Evolutionary conservation across 2,329 filamentous ascomycete species (phyloP), one percentile per base, ranked within the genome.

Genomic region (Venturia asperata): DNA sequence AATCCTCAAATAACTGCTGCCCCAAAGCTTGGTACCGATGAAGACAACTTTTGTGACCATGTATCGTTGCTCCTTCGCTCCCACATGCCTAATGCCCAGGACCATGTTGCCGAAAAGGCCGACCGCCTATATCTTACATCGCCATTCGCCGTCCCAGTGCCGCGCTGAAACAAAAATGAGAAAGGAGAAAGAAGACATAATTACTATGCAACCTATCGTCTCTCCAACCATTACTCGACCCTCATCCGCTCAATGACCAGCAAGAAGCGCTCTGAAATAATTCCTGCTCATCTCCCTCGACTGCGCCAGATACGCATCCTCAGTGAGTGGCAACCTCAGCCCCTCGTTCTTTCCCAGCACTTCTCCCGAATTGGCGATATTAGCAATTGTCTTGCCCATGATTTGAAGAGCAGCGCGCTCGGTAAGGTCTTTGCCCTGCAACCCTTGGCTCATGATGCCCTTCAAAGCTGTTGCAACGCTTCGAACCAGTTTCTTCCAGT

Each of bases 301-400:
- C 74, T 92, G 88, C 70, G 83, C 81, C 67, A 91, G 77, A 70
- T 88, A 83, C 47, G 85, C 83, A 74, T 93, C 89, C 70, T 90
- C 87, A 5, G 89, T 91, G 63, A 93, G 77, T 1, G 87, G 87
- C 45, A 89, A 75, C 61, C 80, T 79, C 41, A 88, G 76, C 41
- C 89, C 80, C 64, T 78, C 78, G 15, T 77, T 76, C 66, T 80
- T 43, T 27, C 56, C 13, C 19, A 24, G 73, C 68, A 79, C 75
- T 77, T 79, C 65, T 6, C 19, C 60, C 41, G 55, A 34, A 10
- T 55, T 42, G 34, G 62, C 7, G 56, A 62, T 83, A 67, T 83
- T 83, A 11, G 89, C 89, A 67, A 93, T 85, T 58, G 87, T 82
- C 64, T 85, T 85, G 60, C 88, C 88, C 83, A 96, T 96, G 72